Evolutionary conservation across 805 yeast genomes (phyloP), one percentile per base, ranked within the genome.

Genomic region (Middelhovenomyces tepae): DNA sequence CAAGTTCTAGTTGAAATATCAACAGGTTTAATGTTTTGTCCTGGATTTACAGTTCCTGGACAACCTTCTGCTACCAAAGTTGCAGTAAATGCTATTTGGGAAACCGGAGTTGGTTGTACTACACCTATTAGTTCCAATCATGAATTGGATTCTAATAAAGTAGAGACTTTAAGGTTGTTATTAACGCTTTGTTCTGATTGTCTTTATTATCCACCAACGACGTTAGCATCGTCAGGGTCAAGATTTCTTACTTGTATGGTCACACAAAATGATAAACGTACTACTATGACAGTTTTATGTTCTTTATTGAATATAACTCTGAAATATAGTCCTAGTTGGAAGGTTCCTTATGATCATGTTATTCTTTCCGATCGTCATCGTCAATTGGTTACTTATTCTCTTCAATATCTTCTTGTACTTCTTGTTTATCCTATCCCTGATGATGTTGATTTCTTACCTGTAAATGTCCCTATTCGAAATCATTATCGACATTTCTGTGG

Each of bases 91-190:
- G 7, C 19, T 15, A 62, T 79, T 1, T 86, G 95, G 95, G 93
- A 82, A 45, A 73, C 80, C 3, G 95, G 95, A 4, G 66, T 86
- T 20, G 87, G 84, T 2, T 51, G 60, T 3, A 46, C 54, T 2
- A 54, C 35, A 30, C 53, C 39, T 36, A 34, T 60, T 46, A 44
- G 39, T 44, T 22, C 46, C 34, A 22, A 71, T 61, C 28, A 57
- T 50, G 57, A 60, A 15, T 48, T 73, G 25, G 87, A 81, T 44
- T 51, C 73, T 16, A 75, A 81, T 49, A 68, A 94, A 45, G 57
- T 76, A 4, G 93, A 82, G 47, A 59, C 82, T 2, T 45, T 89
- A 23, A 61, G 78, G 30, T 58, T 85, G 5, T 35, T 89, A 7
- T 46, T 81, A 5, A 62, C 77, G 0, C 55, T 87, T 5, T 62